Base-by-base conservation (phyloP, 352 stramenopile species). In the Pythium phragmitis region DNA sequence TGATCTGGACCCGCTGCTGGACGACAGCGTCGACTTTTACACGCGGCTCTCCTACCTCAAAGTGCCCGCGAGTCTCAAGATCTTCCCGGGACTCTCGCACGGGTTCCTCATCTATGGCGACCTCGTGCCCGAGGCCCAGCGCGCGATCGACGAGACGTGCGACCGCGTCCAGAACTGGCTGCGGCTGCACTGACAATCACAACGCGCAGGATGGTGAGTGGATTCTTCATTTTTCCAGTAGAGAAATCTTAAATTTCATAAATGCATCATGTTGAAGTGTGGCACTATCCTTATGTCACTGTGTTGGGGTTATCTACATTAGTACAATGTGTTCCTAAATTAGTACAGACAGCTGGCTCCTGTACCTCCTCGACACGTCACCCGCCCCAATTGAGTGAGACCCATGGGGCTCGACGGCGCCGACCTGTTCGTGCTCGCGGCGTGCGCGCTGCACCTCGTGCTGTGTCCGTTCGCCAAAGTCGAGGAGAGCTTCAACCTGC, bases 401-500 rank as follows among this genome's bases (percentile, higher is more conserved):
- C 33, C 14, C 41, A 17, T 16, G 23, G 28, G 7, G 13, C 50
- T 68, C 36, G 60, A 65, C 33, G 30, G 17, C 6, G 60, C 48
- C 21, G 80, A 87, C 43, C 46, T 87, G 43, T 49, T 86, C 23
- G 65, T 81, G 50, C 65, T 75, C 33, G 62, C 57, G 26, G 70
- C 68, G 8, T 75, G 77, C 53, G 75, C 77, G 9, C 62, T 65
- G 46, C 80, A 92, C 46, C 56, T 91, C 7, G 57, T 65, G 19
- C 67, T 87, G 9, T 91, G 83, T 39, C 85, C 87, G 28, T 96
- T 83, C 60, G 63, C 86, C 12, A 97, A 98, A 68, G 96, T 99
- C 13, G 97, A 99, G 72, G 97, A 99, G 79, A 98, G 89, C 56
- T 99, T 99, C 76, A 98, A 99, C 69, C 75, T 98, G 19, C 97